These are phyloP conservation scores for Schwanniomyces occidentalis DNA, from an alignment of 805 yeast genomes.

Conservation along the genomic window DNA sequence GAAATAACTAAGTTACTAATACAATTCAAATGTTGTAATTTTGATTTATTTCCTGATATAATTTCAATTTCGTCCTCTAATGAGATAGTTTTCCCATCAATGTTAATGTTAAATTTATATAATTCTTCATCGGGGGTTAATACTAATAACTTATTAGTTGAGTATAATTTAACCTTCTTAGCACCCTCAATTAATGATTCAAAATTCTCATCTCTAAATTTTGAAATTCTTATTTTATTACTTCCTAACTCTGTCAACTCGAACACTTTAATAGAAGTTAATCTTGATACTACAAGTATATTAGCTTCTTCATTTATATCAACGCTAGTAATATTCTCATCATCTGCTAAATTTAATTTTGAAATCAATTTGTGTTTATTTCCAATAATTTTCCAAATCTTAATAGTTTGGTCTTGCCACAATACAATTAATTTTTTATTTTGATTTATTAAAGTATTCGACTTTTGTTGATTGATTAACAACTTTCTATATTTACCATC, in stretches of 20 bases:
- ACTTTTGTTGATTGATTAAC: conserved; percentile 57
- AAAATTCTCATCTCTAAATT: conserved; percentile 47
- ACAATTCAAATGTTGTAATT: conserved; percentile 28
- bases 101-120: conserved; percentile 37
- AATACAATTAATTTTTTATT: conserved; percentile 55
- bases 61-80: conserved; percentile 47
- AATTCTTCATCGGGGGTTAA: conserved; percentile 65
- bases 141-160: conserved; percentile 47
- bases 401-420: conserved; percentile 83
- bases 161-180: conserved; percentile 49
- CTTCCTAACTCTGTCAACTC: conserved; percentile 45
- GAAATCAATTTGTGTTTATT: conserved; percentile 58
- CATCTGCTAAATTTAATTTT: conserved; percentile 67
- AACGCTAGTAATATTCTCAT: conserved; percentile 75
- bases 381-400: conserved; percentile 67
- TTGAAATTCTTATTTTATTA: conserved; percentile 47
- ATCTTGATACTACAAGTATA: conserved; percentile 70
- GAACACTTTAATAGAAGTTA: conserved; percentile 68
- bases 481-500: conserved; percentile 73
- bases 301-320: conserved; percentile 65
- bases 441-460: conserved; percentile 51
- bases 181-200: conserved; percentile 54
- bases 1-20: conserved; percentile 56
- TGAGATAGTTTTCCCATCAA: conserved; percentile 31
- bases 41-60: conserved; percentile 10